phyloP scores from a whole-genome alignment of 1,139 yeast genomes.

The Debaryomyces coudertii region DNA sequence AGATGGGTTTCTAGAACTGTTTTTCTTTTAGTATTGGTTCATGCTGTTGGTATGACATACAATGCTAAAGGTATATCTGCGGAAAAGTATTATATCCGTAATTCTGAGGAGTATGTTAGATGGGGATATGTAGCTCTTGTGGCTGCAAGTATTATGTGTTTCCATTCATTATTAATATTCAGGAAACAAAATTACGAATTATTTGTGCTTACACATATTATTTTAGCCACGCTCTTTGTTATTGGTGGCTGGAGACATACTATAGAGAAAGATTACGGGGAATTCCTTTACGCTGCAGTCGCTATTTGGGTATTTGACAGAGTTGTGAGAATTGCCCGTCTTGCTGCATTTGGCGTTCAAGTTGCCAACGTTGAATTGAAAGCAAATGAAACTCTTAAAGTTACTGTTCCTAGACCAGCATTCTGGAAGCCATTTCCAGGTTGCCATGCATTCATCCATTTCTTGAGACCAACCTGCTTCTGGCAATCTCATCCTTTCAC shows the following conservation, averaged over 20 bases:
- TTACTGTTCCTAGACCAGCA: slow-evolving; percentile 42
- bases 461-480: slow-evolving; percentile 38
- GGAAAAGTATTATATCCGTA: slow-evolving; percentile 42
- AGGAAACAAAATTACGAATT: slow-evolving; percentile 65
- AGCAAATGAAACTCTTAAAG: slow-evolving; percentile 44
- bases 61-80: slow-evolving; percentile 18
- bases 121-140: slow-evolving; percentile 60
- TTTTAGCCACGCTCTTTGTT: slow-evolving; percentile 58
- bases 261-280: slow-evolving; percentile 43
- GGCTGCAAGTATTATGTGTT: slow-evolving; percentile 40
- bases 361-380: slow-evolving; percentile 36
- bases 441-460: slow-evolving; percentile 55
- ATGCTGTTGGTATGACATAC: slow-evolving; percentile 51
- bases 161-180: slow-evolving; percentile 53
- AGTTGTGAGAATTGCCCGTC: slow-evolving; percentile 36
- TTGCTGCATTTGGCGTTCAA: slow-evolving; percentile 43
- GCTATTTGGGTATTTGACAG: slow-evolving; percentile 52
- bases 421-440: slow-evolving; percentile 51
- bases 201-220: slow-evolving; percentile 61
- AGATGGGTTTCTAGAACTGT: slow-evolving; percentile 63
- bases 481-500: slow-evolving; percentile 53
- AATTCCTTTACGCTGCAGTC: slow-evolving; percentile 41
- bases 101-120: slow-evolving; percentile 40
- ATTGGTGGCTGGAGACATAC: slow-evolving; percentile 66
- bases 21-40: slow-evolving; percentile 48